Base-by-base conservation (phyloP, 768 basidiomycete genomes). In the Wakefieldia striispora region DNA sequence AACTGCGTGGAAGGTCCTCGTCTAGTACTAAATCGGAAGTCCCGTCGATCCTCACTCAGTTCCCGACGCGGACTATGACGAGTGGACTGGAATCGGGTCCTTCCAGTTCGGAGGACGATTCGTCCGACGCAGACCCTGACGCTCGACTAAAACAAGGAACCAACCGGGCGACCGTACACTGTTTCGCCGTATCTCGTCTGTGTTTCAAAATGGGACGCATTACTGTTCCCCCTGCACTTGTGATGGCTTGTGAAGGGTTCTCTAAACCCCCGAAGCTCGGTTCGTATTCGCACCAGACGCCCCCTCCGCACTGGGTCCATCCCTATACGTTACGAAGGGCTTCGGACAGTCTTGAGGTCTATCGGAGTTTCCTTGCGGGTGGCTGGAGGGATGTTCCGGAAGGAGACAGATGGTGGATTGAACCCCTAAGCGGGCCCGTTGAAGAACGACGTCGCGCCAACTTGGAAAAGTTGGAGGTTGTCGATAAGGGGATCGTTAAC, bases 171-270 rank as follows among this genome's bases (percentile, higher is more conserved):
- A 70, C 66, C 13, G 60, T 84, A 2, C 77, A 87, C 65, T 83
- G 83, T 54, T 61, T 86, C 52, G 69, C 75, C 47, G 66, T 89
- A 53, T 81, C 80, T 26, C 81, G 79, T 50, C 49, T 78, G 17
- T 86, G 84, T 62, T 86, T 81, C 75, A 89, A 89, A 63, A 61
- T 79, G 21, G 83, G 82, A 1, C 76, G 85, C 2, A 82, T 88
- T 53, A 88, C 85, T 12, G 76, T 89, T 43, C 86, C 86, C 2
- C 86, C 86, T 31, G 72, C 74, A 7, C 57, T 89, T 50, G 78
- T 79, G 13, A 61, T 86, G 39, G 82, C 80, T 2, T 51, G 69
- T 10, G 81, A 83, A 49, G 86, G 86, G 0, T 78, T 83, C 56
- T 60, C 53, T 37, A 47, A 52, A 8, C 57, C 65, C 3, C 54